Conservation (phyloP, 352 stramenopile genomes). For the Phytophthora ramorum region DNA sequence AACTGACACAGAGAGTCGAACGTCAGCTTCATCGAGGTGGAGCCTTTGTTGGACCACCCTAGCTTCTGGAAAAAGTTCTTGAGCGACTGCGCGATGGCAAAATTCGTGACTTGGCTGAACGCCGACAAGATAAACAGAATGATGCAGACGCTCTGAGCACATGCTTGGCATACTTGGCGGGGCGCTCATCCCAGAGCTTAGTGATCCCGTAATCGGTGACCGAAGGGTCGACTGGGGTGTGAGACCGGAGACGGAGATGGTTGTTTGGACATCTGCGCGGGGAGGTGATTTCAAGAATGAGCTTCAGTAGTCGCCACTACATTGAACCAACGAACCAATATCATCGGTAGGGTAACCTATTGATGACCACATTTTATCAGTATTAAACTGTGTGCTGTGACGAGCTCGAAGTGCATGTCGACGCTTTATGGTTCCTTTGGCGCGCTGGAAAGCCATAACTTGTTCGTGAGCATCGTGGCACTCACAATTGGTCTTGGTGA, state of each 20-base stretch:
- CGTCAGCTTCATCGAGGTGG: slow-evolving; percentile 61
- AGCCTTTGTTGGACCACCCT: slow-evolving; percentile 56
- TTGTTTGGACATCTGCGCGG: background rate
- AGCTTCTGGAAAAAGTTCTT: slow-evolving; percentile 69
- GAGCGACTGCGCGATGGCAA: slow-evolving; percentile 55
- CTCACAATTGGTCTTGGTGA: too few species aligned
- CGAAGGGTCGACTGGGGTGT: slow-evolving; percentile 8
- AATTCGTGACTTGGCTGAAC: slow-evolving; percentile 49
- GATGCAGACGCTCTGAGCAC: slow-evolving; percentile 47
- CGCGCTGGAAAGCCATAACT: too few species aligned
- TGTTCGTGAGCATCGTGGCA: too few species aligned
- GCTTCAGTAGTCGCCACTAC: background rate
- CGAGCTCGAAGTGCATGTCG: too few species aligned
- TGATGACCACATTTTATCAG: too few species aligned
- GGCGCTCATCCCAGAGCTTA: slow-evolving; percentile 46
- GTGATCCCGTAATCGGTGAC: slow-evolving; percentile 1
- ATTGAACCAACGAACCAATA: too few species aligned
- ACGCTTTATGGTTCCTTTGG: too few species aligned
- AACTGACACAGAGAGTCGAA: slow-evolving; percentile 69
- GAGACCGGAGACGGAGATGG: background rate
- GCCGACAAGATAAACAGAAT: slow-evolving; percentile 52
- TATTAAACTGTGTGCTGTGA: too few species aligned
- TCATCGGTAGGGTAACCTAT: too few species aligned
- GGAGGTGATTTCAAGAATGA: background rate
- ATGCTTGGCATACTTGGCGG: slow-evolving; percentile 49